These are phyloP conservation scores for Nigrograna mackinnonii DNA, from an alignment of 2,329 filamentous ascomycete species.

Conservation along the genomic window DNA sequence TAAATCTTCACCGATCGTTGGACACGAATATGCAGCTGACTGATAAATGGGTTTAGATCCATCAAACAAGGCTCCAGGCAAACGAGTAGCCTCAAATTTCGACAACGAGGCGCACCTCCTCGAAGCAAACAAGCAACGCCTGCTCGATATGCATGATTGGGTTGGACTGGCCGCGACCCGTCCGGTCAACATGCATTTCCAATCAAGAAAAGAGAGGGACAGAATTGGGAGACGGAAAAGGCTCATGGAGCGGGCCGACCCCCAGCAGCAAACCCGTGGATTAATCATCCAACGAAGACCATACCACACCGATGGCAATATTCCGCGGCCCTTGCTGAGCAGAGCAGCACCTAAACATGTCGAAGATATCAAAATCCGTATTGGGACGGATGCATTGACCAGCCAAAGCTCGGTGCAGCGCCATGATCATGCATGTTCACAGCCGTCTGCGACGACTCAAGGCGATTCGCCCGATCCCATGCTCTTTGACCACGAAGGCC, in stretches of 20 bases:
- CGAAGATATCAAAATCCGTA: conserved; percentile 36
- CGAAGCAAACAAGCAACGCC: conserved; percentile 29
- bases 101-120: conserved; percentile 21
- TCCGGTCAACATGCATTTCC: conserved; percentile 31
- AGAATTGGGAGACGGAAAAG: conserved; percentile 38
- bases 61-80: too few relatives aligned
- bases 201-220: conserved; percentile 26
- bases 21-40: too few relatives aligned
- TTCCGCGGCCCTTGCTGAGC: conserved; percentile 9
- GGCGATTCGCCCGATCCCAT: conserved; percentile 34
- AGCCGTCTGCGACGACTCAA: conserved; percentile 9
- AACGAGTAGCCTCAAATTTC: conserved; percentile 7
- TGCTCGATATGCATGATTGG: conserved; percentile 39
- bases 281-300: too few relatives aligned
- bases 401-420: conserved; percentile 18
- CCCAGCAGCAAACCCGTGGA: too few relatives aligned
- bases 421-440: conserved; percentile 9
- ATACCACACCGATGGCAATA: conserved; percentile 5
- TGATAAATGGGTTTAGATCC: too few relatives aligned
- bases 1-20: too few relatives aligned
- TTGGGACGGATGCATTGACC: conserved; percentile 39
- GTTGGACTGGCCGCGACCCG: conserved; percentile 31
- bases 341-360: conserved; percentile 12
- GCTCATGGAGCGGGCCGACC: too few relatives aligned
- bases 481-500: conserved; percentile 35